These are phyloP conservation scores for Beauveria asiatica DNA, from an alignment of 2,329 filamentous ascomycete species.

Conservation along the genomic window DNA sequence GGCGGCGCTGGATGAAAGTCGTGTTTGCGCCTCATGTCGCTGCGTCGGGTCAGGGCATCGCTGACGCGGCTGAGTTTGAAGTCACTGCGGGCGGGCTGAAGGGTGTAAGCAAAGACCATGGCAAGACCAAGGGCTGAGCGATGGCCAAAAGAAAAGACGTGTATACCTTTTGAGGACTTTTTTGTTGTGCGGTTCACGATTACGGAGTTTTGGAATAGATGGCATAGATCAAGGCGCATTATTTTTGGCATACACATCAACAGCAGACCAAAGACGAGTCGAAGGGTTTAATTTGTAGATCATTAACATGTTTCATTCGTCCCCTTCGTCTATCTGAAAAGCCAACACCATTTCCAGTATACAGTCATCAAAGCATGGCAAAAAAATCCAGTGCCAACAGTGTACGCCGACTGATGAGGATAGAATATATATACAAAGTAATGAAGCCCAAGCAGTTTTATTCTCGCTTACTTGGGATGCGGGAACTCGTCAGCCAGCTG, in stretches of 20 bases:
- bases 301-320: neutral
- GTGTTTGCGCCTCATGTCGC: conserved; percentile 77
- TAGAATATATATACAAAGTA: conserved; percentile 9
- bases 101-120: conserved; percentile 15
- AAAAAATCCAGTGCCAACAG: neutral
- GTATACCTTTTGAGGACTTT: neutral
- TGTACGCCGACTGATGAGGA: conserved; percentile 12
- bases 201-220: neutral
- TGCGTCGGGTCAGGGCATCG: conserved; percentile 38
- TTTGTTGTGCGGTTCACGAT: neutral
- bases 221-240: neutral
- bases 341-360: conserved; percentile 2
- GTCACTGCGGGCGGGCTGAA: conserved; percentile 59
- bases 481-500: conserved; percentile 94
- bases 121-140: neutral
- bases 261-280: neutral
- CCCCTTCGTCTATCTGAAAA: neutral
- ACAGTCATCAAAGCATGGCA: neutral
- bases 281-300: neutral
- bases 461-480: conserved; percentile 35
- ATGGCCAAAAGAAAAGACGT: neutral
- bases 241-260: neutral
- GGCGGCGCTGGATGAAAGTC: conserved; percentile 75
- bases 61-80: conserved; percentile 60
- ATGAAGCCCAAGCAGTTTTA: neutral